A percentile compares a stretch with the other conserved stretches of the same genome.
phyloP scores from a whole-genome alignment of 1,139 yeast genomes.

The Suhomyces bribrorum region DNA sequence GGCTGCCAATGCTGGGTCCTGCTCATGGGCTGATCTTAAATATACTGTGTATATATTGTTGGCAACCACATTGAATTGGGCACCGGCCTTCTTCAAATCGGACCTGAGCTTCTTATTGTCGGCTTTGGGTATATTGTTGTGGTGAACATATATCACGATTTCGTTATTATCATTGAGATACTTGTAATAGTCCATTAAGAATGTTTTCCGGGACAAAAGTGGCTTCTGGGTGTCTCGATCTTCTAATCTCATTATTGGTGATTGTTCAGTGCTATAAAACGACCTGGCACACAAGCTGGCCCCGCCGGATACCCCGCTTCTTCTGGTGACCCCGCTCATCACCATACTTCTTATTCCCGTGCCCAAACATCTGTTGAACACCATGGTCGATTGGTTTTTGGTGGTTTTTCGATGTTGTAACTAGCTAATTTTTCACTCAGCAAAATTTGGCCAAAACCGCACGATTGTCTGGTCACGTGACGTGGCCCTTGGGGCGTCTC shows the following conservation, averaged over 20 bases:
- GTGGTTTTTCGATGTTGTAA: constrained; percentile 5
- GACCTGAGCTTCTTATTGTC: constrained; percentile 68
- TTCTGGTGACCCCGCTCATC: constrained; percentile 1
- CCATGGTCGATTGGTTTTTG: constrained; percentile 1
- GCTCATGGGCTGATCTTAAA: constrained; percentile 64
- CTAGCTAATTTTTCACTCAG: constrained; percentile 7
- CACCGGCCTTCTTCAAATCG: constrained; percentile 65
- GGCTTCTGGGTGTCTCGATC: constrained; percentile 53
- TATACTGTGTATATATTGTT: constrained; percentile 72
- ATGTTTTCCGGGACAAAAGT: constrained; percentile 72
- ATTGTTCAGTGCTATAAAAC: constrained; percentile 6
- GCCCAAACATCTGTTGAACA: constrained; percentile 5
- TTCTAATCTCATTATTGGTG: constrained; percentile 12
- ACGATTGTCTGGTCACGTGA: constrained; percentile 1
- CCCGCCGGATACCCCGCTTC: neutral
- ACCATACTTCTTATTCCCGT: constrained; percentile 2
- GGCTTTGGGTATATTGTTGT: constrained; percentile 70
- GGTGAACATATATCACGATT: constrained; percentile 76
- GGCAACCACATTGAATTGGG: constrained; percentile 65
- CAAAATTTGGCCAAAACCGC: constrained; percentile 1
- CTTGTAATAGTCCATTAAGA: constrained; percentile 75
- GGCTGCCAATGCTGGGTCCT: constrained; percentile 73
- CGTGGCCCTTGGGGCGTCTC: too few relatives aligned
- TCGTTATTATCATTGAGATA: constrained; percentile 66
- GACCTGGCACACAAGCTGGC: constrained; percentile 1